These are phyloP conservation scores for Podospora comata DNA, from an alignment of 495 filamentous ascomycete genomes.

Conservation along the genomic window DNA sequence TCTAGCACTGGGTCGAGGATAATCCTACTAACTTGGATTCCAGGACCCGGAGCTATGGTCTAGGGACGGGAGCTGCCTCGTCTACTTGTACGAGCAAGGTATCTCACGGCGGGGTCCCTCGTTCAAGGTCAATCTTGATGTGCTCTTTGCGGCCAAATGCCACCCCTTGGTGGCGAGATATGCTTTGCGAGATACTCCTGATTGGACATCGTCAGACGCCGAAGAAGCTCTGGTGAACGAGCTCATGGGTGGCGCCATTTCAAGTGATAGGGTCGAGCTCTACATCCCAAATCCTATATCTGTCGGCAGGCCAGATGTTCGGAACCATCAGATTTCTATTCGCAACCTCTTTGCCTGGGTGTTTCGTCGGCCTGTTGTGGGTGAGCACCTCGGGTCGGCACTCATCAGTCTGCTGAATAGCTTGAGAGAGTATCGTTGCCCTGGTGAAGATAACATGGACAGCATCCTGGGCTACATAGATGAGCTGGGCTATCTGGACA, in stretches of 20 bases:
- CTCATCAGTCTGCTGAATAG: constrained; percentile 56
- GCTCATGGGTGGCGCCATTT: constrained; percentile 15
- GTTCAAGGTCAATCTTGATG: constrained; percentile 53
- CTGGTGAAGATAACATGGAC: constrained; percentile 45
- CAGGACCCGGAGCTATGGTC: constrained; percentile 65
- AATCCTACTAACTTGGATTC: constrained; percentile 3
- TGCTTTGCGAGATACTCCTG: constrained; percentile 32
- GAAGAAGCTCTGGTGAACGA: constrained; percentile 18
- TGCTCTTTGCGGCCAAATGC: constrained; percentile 50
- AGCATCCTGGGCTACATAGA: constrained; percentile 57
- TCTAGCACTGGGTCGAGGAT: background rate
- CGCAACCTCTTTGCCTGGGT: constrained; percentile 70
- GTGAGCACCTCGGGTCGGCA: constrained; percentile 53
- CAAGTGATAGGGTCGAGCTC: constrained; percentile 47
- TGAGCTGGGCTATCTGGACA: constrained; percentile 58
- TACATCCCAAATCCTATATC: constrained; percentile 59
- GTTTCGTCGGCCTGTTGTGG: constrained; percentile 58
- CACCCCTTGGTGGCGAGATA: constrained; percentile 52
- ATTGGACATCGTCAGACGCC: constrained; percentile 17
- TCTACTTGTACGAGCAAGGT: constrained; percentile 59
- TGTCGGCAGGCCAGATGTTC: constrained; percentile 47
- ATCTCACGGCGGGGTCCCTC: constrained; percentile 59
- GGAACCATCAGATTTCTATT: constrained; percentile 57
- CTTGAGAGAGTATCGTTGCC: constrained; percentile 53
- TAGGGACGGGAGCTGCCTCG: constrained; percentile 57